Conservation (phyloP, 2,329 filamentous ascomycete species). For the Venturia aucupariae region DNA sequence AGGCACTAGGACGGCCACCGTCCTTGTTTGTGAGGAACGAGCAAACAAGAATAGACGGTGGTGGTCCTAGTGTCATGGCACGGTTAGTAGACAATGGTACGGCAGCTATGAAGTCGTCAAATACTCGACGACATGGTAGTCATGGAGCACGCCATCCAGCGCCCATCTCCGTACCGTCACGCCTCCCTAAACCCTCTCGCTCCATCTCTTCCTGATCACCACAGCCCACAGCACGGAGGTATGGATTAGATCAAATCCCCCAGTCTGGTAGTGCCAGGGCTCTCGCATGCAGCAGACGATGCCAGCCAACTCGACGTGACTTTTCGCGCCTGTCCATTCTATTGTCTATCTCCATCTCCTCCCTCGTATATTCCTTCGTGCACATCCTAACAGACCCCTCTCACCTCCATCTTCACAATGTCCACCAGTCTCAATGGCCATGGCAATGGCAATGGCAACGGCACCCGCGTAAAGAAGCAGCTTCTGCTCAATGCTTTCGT, state of each 20-base stretch:
- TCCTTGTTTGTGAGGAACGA: no score
- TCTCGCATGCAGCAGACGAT: background rate
- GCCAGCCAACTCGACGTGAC: background rate
- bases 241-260: no score
- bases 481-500: constrained; percentile 36
- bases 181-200: background rate
- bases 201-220: no score
- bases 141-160: background rate
- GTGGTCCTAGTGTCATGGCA: no score
- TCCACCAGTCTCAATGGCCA: background rate
- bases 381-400: background rate
- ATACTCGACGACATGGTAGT: no score
- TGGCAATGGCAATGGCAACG: constrained; percentile 4
- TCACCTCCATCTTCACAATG: background rate
- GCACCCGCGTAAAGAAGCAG: constrained; percentile 24
- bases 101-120: background rate
- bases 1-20: no score
- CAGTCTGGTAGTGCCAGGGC: background rate
- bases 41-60: no score
- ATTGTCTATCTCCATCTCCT: background rate
- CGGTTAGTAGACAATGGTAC: no score
- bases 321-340: background rate
- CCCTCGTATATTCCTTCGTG: background rate
- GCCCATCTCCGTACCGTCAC: background rate
- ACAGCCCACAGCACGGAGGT: background rate